phyloP scores from a whole-genome alignment of 768 basidiomycete species.

The Coprinopsis sp. region DNA sequence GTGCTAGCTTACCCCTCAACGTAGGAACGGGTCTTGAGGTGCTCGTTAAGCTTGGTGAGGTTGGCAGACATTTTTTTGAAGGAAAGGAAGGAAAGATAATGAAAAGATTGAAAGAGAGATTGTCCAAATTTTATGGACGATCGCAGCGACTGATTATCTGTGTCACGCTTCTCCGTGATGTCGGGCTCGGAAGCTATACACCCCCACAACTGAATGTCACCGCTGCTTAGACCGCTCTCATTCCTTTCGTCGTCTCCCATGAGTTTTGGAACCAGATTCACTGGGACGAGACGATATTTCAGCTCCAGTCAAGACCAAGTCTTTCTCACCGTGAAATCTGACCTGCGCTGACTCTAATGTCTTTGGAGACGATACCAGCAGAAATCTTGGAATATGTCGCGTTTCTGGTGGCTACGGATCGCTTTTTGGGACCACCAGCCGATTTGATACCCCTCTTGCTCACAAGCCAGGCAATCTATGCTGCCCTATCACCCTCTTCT shows the following conservation, averaged over 20 bases:
- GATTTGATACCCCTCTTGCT: slow-evolving; percentile 52
- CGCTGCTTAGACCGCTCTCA: slow-evolving; percentile 1
- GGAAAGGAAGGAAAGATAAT: slow-evolving; percentile 19
- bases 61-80: slow-evolving; percentile 56
- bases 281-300: not conserved
- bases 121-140: slow-evolving; percentile 14
- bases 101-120: slow-evolving; percentile 16
- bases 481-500: slow-evolving; percentile 41
- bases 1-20: slow-evolving; percentile 72
- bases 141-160: slow-evolving; percentile 10
- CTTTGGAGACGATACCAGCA: slow-evolving; percentile 54
- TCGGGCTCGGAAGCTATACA: slow-evolving; percentile 1
- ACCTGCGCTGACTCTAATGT: too few species aligned
- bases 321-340: too few species aligned
- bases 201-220: slow-evolving; percentile 4
- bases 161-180: not conserved
- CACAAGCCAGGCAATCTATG: slow-evolving; percentile 44
- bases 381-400: slow-evolving; percentile 82
- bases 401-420: slow-evolving; percentile 51
- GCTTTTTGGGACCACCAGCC: slow-evolving; percentile 56
- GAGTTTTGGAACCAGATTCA: not conserved
- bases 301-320: not conserved
- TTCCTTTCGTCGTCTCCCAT: not conserved
- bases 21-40: slow-evolving; percentile 85
- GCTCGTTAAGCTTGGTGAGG: slow-evolving; percentile 72